Evolutionary conservation across 768 basidiomycete genomes (phyloP), one percentile per base, ranked within the genome.

Genomic region (Lenzites betulinus): DNA sequence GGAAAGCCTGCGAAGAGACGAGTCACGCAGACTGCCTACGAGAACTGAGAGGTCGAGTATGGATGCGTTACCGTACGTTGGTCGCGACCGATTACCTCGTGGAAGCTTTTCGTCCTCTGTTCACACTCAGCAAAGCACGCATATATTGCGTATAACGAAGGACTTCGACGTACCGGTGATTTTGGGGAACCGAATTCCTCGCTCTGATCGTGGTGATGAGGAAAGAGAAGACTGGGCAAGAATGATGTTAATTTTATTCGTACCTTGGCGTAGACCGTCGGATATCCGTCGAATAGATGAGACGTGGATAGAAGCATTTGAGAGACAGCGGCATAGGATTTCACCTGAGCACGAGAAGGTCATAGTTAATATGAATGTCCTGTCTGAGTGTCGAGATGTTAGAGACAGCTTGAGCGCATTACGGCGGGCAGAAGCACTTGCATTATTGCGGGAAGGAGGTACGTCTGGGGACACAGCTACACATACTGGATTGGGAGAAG

Each of bases 41-140:
- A n/a, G 3, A 13, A n/a, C 35, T 36, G 35, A n/a, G n/a, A n/a
- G n/a, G n/a, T n/a, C n/a, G n/a, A n/a, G n/a, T n/a, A n/a, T n/a
- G n/a, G n/a, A n/a, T n/a, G n/a, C n/a, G n/a, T n/a, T n/a, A n/a
- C n/a, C n/a, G n/a, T n/a, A n/a, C 35, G 35, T 7, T 13, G 35
- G 51, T 0, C 33, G 35, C 1, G 20, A 18, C 9, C n/a, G 5
- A 8, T n/a, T 33, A 16, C 23, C 25, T 12, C 53, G 53, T 1
- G 53, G 51, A 3, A 1, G 2, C 0, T 36, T 58, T n/a, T 48
- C 26, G 4, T n/a, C 23, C 4, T 33, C 39, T 1, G 18, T 18
- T 1, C 60, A 65, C 38, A 57, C 61, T 8, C 54, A 42, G 41
- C n/a, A 16, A 8, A 6, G n/a, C 41, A 42, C 41, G 16, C 41